Base-by-base conservation (phyloP, 2,329 filamentous ascomycete species). In the Bipolaris gigantea region DNA sequence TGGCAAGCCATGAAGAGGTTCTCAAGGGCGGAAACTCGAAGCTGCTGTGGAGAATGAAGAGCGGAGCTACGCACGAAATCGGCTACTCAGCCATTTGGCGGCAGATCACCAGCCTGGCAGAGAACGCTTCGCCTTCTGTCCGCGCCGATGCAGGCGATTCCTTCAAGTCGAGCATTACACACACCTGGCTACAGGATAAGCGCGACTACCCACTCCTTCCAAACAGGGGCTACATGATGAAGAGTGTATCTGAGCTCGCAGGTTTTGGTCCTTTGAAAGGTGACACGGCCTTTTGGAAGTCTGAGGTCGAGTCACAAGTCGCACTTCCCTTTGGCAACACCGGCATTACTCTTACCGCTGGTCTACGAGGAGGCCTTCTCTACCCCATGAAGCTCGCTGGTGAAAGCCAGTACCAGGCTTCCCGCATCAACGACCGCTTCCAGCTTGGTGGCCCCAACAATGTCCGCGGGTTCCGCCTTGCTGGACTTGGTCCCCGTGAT, bases 401-500 rank as follows among this genome's bases (percentile, higher is more conserved):
- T 48, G 67, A 75, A 16, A 78, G 79, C 44, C 77, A 78, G 18
- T 82, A 87, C 0, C 80, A 83, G 21, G 84, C 88, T 4, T 95
- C 90, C 62, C 86, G 90, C 27, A 83, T 97, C 67, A 97, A 95
- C 71, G 94, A 99, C 74, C 90, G 94, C 40, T 99, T 99, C 79
- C 86, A 92, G 68, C 89, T 99, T 30, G 94, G 94, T 39, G 94
- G 94, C 0, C 93, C 94, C 3, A 96, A 92, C 3, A 93, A 96
- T 70, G 90, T 99, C 13, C 89, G 94, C 50, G 94, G 94, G 2
- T 99, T 99, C 81, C 87, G 91, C 55, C 84, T 96, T 19, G 89
- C 88, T 18, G 94, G 94, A 1, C 82, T 99, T 5, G 94, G 94
- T 8, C 92, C 94, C 4, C 88, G 89, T 59, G 93, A 97, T 67